Evolutionary conservation across 2,329 filamentous ascomycete species (phyloP), one percentile per base, ranked within the genome.

Genomic region (Daldinia sp.): DNA sequence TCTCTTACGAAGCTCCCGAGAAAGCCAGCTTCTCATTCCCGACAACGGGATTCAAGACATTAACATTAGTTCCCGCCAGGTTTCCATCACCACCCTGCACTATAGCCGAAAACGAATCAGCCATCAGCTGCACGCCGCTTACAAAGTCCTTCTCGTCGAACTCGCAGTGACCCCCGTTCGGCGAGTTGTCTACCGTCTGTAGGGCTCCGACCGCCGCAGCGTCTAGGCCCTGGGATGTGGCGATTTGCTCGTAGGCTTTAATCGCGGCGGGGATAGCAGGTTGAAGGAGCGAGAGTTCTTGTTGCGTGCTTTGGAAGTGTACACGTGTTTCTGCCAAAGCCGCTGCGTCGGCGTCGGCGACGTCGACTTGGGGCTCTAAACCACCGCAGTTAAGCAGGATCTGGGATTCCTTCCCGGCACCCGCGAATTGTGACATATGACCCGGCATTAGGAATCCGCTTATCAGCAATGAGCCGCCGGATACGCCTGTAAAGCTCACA

Each of bases 401-500:
- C 2, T 84, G 85, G 17, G 75, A 77, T 54, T 80, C 81, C 21
- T 77, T 61, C 6, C 63, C 57, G 32, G 63, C 51, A 29, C 41
- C 21, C 5, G 57, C 75, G 57, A 79, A 85, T 58, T 82, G 80
- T 53, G 79, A 76, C 78, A 85, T 82, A 67, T 84, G 84, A 0
- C 80, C 80, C 3, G 85, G 85, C 63, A 87, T 79, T 73, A 87
- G 85, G 77, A 86, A 87, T 7, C 84, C 84, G 1, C 77, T 79
- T 30, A 87, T 79, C 29, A 85, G 74, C 17, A 87, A 77, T 3
- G 79, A 77, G 15, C 85, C 85, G 21, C 85, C 85, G 3, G 79
- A 82, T 0, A 87, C 85, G 13, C 85, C 85, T 0, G 83, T 87
- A 75, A 87, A 87, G 70, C 82, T 84, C 49, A 87, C 81, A 39